Evolutionary conservation across 768 basidiomycete genomes (phyloP), one percentile per base, ranked within the genome.

Genomic region (Mycena leptocephala): DNA sequence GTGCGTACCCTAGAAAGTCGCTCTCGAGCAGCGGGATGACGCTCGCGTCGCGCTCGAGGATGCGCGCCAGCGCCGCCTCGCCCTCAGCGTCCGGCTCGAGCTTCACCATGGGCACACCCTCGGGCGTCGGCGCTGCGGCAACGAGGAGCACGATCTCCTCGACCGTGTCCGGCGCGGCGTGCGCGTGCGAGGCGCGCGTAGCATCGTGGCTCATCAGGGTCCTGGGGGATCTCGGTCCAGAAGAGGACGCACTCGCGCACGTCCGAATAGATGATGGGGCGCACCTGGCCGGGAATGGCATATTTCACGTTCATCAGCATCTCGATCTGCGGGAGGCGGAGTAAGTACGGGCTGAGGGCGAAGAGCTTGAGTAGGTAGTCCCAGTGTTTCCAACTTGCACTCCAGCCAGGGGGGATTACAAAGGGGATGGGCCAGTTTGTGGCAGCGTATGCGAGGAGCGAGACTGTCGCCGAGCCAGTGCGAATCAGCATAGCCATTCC

Each of bases 241-340:
- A 84, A 81, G 26, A 85, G 71, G 61, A 85, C 79, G 30, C 63
- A 43, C 10, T 79, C 46, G 28, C 72, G 70, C 37, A 67, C 67
- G 61, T 73, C 72, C 1, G 80, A 82, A 80, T 81, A 87, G 51
- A 86, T 79, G 14, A 87, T 37, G 5, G 85, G 85, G 18, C 83
- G 82, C 16, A 82, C 82, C 62, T 84, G 82, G 22, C 85, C 86
- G 0, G 78, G 82, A 30, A 86, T 79, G 3, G 74, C 80, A 74
- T 84, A 80, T 22, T 77, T 76, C 24, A 87, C 79, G 73, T 85
- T 86, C 24, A 85, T 78, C 20, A 83, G 71, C 82, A 84, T 83
- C 64, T 86, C 82, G 61, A 86, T 84, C 76, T 84, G 84, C 5
- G 85, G 85, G 53, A 86, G 79, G 79, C 79, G 83, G 53, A 87